Percentiles rank a stretch among this genome's conserved stretches.
Conservation (phyloP, 78 protist genomes). For the slime mould (Dictyostelium discoideum) region dicty_2.7 NC_007088.5:3789501-3790000, state of each 20-base stretch:
- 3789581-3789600: neutral
- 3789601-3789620: neutral
- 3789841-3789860: neutral
- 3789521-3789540: neutral
- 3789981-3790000: neutral
- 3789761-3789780: neutral
- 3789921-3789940: neutral
- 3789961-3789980: neutral
- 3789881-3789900: neutral
- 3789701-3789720: neutral
- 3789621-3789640: neutral
- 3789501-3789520: neutral
- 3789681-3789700: neutral
- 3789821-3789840: neutral
- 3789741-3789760: neutral
- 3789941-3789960: neutral
- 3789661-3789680: neutral
- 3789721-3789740: neutral
- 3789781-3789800: neutral
- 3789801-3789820: neutral
- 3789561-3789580: neutral
- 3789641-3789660: too few species aligned
- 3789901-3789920: neutral
- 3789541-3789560: too few species aligned
- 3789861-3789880: constrained; percentile 1